Conservation (phyloP, 1,284 basidiomycete genomes). For the Boletus smithii region DNA sequence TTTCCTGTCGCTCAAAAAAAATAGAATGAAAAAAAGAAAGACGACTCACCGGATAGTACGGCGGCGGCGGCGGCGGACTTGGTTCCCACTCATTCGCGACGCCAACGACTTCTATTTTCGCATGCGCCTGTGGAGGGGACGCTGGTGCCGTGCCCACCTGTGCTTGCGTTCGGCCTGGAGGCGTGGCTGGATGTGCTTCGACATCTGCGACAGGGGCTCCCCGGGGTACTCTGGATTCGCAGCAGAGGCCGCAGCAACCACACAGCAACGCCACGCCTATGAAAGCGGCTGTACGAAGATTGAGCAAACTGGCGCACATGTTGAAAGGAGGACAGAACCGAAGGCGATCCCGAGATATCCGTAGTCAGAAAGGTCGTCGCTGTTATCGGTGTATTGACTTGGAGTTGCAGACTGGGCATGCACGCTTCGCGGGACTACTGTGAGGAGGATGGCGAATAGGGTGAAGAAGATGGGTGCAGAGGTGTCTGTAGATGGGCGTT, state of each 20-base stretch:
- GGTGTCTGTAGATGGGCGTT: too few species aligned
- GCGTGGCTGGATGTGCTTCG: neutral
- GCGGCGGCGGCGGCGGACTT: constrained; percentile 11
- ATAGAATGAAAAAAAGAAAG: too few species aligned
- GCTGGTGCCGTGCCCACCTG: neutral
- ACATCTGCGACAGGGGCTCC: neutral
- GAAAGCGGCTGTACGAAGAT: too few species aligned
- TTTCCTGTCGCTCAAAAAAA: neutral
- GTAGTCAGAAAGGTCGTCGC: fast-evolving
- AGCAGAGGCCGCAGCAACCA: neutral
- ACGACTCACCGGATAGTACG: constrained; percentile 12
- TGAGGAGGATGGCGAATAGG: neutral
- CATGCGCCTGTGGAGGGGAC: neutral
- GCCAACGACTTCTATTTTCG: neutral
- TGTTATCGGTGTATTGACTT: neutral
- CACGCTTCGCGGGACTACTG: neutral
- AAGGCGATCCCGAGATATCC: neutral
- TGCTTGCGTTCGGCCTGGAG: neutral
- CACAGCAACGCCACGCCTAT: neutral
- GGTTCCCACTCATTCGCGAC: neutral
- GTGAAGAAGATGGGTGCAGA: neutral
- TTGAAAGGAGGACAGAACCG: too few species aligned
- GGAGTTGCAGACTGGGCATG: neutral
- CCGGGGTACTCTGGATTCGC: too few species aligned
- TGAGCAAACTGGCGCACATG: too few species aligned